phyloP scores from a whole-genome alignment of 352 stramenopile species.

The Phytopythium ostracodes region DNA sequence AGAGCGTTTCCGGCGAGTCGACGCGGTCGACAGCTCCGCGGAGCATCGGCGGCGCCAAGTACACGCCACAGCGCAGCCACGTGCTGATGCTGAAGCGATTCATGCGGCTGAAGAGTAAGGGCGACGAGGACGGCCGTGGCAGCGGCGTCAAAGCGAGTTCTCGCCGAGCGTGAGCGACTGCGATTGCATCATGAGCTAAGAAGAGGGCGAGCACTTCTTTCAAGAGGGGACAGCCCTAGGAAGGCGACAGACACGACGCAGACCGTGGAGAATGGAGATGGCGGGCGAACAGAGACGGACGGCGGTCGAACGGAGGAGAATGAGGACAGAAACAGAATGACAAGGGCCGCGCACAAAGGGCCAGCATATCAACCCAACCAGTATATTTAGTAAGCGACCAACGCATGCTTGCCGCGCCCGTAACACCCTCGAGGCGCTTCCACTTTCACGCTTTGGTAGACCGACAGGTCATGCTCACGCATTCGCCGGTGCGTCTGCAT shows the following conservation, averaged over 20 bases:
- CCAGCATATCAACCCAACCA: background rate
- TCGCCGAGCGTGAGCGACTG: slow-evolving; percentile 13
- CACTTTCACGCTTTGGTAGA: too few species aligned
- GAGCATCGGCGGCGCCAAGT: slow-evolving; percentile 44
- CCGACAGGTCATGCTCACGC: too few species aligned
- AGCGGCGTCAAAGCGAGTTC: slow-evolving; percentile 9
- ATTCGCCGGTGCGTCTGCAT: background rate
- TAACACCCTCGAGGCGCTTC: too few species aligned
- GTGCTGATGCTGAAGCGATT: slow-evolving; percentile 53
- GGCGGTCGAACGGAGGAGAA: background rate
- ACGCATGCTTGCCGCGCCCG: too few species aligned
- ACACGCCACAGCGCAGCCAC: slow-evolving; percentile 51
- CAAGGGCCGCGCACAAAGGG: too few species aligned
- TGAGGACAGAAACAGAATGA: background rate
- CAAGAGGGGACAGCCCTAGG: background rate
- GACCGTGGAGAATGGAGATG: background rate
- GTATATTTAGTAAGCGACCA: too few species aligned
- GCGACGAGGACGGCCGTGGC: slow-evolving; percentile 7
- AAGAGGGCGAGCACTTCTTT: too few species aligned
- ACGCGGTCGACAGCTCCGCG: slow-evolving; percentile 17
- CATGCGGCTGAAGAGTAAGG: slow-evolving; percentile 33
- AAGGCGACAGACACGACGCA: background rate
- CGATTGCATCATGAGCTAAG: background rate
- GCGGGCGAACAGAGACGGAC: too few species aligned
- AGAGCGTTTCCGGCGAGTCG: slow-evolving; percentile 27